phyloP scores from a whole-genome alignment of 2,329 filamentous ascomycete genomes.

The Penicillium sp. region DNA sequence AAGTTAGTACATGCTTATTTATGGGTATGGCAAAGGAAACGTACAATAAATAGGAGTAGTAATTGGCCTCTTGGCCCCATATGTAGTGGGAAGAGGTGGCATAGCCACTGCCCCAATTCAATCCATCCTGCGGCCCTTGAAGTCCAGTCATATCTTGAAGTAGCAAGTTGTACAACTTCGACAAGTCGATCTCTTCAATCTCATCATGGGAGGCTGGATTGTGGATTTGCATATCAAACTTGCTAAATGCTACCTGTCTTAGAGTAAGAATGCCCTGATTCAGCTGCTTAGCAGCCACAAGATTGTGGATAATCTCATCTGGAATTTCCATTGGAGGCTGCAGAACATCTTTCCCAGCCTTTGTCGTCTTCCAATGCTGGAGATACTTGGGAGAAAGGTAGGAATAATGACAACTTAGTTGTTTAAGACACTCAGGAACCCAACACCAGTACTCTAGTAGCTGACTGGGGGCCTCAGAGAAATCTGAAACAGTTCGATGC shows the following conservation, averaged over 20 bases:
- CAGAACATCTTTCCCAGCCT: not conserved
- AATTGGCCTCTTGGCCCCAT: slow-evolving; percentile 18
- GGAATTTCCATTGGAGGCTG: slow-evolving; percentile 6
- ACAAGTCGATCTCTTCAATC: not conserved
- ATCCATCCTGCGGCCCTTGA: slow-evolving; percentile 8
- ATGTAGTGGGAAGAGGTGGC: slow-evolving; percentile 17
- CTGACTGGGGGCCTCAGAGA: not conserved
- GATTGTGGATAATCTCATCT: not conserved
- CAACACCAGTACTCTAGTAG: not conserved
- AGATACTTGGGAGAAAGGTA: not conserved
- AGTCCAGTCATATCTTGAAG: slow-evolving; percentile 9
- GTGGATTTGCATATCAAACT: slow-evolving; percentile 16
- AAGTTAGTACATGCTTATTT: too few species aligned
- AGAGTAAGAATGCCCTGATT: slow-evolving; percentile 13
- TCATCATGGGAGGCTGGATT: slow-evolving; percentile 8
- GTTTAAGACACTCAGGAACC: not conserved
- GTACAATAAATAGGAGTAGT: slow-evolving; percentile 18
- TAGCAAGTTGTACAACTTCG: not conserved
- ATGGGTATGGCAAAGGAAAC: not conserved
- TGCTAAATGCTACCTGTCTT: slow-evolving; percentile 16
- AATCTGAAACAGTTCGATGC: not conserved
- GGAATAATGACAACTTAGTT: not conserved
- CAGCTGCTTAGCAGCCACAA: slow-evolving; percentile 6
- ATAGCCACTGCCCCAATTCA: slow-evolving; percentile 14
- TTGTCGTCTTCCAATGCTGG: not conserved